phyloP scores from a whole-genome alignment of 495 filamentous ascomycete species.

The Penicillium chermesinum region DNA sequence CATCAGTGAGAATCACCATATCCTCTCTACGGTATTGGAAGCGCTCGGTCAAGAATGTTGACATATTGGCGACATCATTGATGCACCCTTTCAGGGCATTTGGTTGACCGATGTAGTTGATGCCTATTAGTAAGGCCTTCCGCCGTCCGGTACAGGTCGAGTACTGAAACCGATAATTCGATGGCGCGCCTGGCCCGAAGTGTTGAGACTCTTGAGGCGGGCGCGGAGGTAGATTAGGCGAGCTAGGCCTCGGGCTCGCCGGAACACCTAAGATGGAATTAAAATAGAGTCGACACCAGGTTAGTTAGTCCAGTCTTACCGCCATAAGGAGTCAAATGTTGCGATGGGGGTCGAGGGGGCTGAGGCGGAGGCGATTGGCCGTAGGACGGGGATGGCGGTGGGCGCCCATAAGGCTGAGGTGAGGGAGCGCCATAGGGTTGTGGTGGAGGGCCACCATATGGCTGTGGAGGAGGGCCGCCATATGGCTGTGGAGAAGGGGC shows the following conservation, averaged over 20 bases:
- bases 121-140: conserved; percentile 91
- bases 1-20: conserved; percentile 97
- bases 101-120: conserved; percentile 92
- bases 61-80: conserved; percentile 98
- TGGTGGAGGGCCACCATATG: conserved; percentile 9
- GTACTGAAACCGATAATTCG: conserved; percentile 79
- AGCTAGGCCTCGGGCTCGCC: too few species aligned
- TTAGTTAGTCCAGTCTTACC: conserved; percentile 3
- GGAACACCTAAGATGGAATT: conserved; percentile 8
- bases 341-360: conserved; percentile 2
- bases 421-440: conserved; percentile 9
- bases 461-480: conserved; percentile 4
- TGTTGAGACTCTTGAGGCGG: conserved; percentile 41
- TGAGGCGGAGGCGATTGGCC: background rate
- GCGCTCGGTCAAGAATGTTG: conserved; percentile 73
- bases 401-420: conserved; percentile 9
- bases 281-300: background rate
- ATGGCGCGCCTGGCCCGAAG: conserved; percentile 75
- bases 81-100: conserved; percentile 90
- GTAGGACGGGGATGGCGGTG: conserved; percentile 11
- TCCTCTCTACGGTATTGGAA: conserved; percentile 91
- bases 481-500: conserved; percentile 15
- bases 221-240: conserved; percentile 26
- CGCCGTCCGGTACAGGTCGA: conserved; percentile 84
- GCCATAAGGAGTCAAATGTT: conserved; percentile 6